These are phyloP conservation scores for Calcarisporium arbuscula DNA, from an alignment of 2,329 filamentous ascomycete species.

Conservation along the genomic window DNA sequence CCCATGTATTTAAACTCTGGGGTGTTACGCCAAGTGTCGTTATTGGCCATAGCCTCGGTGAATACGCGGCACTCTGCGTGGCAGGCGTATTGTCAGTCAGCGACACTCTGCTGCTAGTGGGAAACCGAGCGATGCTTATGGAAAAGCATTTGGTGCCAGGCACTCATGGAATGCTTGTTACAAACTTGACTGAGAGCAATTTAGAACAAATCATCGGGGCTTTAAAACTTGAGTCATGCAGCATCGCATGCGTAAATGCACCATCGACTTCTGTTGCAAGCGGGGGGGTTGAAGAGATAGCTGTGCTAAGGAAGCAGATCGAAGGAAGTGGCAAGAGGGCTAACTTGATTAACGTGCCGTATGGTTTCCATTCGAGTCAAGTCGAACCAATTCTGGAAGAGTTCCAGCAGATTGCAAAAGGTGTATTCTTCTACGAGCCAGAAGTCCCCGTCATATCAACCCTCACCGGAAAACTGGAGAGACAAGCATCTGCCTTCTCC, in stretches of 20 bases:
- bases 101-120: conserved; percentile 6
- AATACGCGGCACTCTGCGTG: conserved; percentile 21
- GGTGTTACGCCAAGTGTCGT: conserved; percentile 20
- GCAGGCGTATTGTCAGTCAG: conserved; percentile 16
- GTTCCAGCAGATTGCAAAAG: not conserved
- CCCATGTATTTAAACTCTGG: conserved; percentile 19
- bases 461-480: not conserved
- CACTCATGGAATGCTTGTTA: conserved; percentile 7
- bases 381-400: not conserved
- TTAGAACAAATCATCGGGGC: not conserved
- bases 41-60: conserved; percentile 7
- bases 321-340: not conserved
- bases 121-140: conserved; percentile 4
- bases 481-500: not conserved
- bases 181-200: not conserved
- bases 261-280: not conserved
- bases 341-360: not conserved
- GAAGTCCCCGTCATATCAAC: not conserved
- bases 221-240: not conserved
- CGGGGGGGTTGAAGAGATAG: not conserved
- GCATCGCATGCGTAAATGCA: not conserved
- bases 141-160: not conserved
- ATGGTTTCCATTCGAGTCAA: not conserved
- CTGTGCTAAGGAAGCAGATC: not conserved
- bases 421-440: not conserved